Base-by-base conservation (phyloP, 805 yeast genomes). In the Candida argentea region DNA sequence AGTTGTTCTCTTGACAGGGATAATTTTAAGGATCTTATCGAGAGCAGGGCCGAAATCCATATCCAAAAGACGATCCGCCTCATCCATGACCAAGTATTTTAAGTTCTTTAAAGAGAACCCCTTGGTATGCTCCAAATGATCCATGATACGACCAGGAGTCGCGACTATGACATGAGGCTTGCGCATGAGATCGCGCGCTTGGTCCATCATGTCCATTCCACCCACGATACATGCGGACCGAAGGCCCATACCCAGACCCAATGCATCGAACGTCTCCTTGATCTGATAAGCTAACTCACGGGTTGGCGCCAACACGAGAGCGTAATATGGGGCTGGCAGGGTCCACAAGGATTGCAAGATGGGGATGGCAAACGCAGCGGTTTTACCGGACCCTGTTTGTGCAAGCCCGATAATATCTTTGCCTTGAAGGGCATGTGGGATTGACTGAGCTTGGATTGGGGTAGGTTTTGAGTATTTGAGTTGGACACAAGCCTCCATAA, bases 201-300 rank as follows among this genome's bases (percentile, higher is more conserved):
- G 98, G 41, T 86, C 94, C 91, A 91, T 85, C 82, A 83, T 81
- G 50, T 85, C 95, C 89, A 91, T 87, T 36, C 98, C 98, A 42
- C 98, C 98, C 20, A 91, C 95, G 37, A 89, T 72, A 33, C 94
- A 86, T 3, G 76, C 76, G 14, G 89, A 67, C 44, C 94, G 67
- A n/a, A 89, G 70, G 2, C 97, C 98, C 94, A 91, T 91, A 6
- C 74, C 59, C 1, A 83, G 59, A 0, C 98, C 98, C 27, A 91
- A 55, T 0, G 97, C 95, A 46, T 87, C 95, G 50, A 91, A 91
- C 6, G 95, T 89, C 46, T 86, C 95, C 39, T 87, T 79, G 41
- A 91, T 91, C 48, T 81, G 93, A 49, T 75, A 78, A 0, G 91
- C 93, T 46, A 81, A 60, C 57, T 81, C 93, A 63, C 93, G 70